Evolutionary conservation across 208 protist species (phyloP).

Genomic region (Crithidia expoeki): DNA sequence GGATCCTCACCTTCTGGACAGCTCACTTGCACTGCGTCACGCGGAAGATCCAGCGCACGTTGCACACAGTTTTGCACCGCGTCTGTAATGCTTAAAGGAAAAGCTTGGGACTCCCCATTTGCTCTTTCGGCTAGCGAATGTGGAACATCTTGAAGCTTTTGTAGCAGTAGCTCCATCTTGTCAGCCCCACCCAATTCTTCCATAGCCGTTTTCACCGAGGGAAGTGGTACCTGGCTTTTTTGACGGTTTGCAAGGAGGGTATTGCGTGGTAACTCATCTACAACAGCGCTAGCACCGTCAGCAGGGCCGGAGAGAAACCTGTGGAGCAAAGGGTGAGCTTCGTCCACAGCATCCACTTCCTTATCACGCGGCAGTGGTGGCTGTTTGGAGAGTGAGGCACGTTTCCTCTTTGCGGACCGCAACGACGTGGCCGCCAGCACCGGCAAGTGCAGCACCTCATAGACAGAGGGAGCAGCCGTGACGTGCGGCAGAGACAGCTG

Average conservation of each 20-base stretch:
- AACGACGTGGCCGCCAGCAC: conserved; percentile 11
- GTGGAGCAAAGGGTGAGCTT: conserved; percentile 5
- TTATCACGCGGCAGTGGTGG: neutral
- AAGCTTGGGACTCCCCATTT: neutral
- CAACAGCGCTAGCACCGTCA: neutral
- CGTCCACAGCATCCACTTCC: neutral
- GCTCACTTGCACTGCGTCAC: neutral
- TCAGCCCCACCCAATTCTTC: conserved; percentile 17
- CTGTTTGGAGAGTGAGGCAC: neutral
- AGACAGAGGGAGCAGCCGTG: neutral
- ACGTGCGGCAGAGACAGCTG: neutral
- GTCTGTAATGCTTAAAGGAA: neutral
- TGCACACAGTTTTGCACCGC: conserved; percentile 5
- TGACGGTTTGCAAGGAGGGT: neutral
- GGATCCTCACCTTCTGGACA: neutral
- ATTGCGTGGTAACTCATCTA: neutral
- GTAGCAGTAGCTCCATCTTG: conserved; percentile 14
- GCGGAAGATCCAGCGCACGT: neutral
- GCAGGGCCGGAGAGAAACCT: neutral
- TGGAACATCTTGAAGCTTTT: conserved; percentile 6
- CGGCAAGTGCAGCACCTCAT: conserved; percentile 4
- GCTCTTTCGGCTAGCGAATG: neutral
- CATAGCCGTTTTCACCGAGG: conserved; percentile 12
- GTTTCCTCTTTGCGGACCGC: neutral
- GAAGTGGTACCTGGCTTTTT: neutral